These are phyloP conservation scores for Solioccasus polychromus DNA, from an alignment of 768 basidiomycete species.

Conservation along the genomic window DNA sequence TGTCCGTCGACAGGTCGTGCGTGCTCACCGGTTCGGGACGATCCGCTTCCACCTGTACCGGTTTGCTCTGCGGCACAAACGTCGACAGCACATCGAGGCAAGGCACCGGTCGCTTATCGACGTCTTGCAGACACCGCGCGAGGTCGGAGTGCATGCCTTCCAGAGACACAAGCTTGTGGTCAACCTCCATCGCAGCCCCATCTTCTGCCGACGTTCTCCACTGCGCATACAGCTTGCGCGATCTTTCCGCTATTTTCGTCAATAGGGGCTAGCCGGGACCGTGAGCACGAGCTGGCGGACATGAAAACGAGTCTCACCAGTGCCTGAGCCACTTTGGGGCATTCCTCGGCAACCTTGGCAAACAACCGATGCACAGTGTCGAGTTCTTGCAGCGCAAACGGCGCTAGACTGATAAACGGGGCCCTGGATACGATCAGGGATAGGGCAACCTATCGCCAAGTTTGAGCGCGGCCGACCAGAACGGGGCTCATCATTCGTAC, in stretches of 20 bases:
- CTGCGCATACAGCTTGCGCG: slow-evolving; percentile 43
- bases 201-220: slow-evolving; percentile 30
- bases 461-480: not conserved
- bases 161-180: slow-evolving; percentile 9
- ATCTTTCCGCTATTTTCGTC: slow-evolving; percentile 53
- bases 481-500: slow-evolving; percentile 25
- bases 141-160: slow-evolving; percentile 20
- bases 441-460: slow-evolving; percentile 49
- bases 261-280: slow-evolving; percentile 44
- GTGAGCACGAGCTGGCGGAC: slow-evolving; percentile 8
- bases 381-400: slow-evolving; percentile 58
- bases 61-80: slow-evolving; percentile 21
- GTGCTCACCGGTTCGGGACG: slow-evolving; percentile 18
- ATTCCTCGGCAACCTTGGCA: slow-evolving; percentile 51
- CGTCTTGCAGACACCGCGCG: slow-evolving; percentile 21
- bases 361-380: slow-evolving; percentile 59
- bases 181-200: slow-evolving; percentile 26
- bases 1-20: slow-evolving; percentile 32
- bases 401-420: slow-evolving; percentile 54
- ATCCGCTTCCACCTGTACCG: slow-evolving; percentile 15
- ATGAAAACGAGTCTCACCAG: slow-evolving; percentile 39
- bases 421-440: slow-evolving; percentile 63
- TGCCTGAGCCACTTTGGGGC: slow-evolving; percentile 58
- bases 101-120: slow-evolving; percentile 21
- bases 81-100: slow-evolving; percentile 20